Evolutionary conservation across 257 asterid genomes (phyloP).

Genomic region (Nicotiana attenuata): DNA sequence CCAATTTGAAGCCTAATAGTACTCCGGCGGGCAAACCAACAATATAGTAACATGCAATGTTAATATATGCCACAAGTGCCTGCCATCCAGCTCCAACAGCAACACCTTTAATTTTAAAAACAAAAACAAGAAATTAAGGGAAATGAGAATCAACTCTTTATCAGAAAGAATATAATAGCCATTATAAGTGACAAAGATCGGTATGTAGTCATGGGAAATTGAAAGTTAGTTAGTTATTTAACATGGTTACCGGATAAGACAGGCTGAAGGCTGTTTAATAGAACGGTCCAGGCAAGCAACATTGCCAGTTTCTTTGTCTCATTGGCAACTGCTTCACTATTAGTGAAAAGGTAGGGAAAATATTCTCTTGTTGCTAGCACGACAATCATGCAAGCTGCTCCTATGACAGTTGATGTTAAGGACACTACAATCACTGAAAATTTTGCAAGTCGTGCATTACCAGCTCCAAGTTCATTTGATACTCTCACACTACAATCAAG

Average conservation of each 20-base stretch:
- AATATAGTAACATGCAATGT: constrained; percentile 66
- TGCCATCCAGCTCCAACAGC: constrained; percentile 99
- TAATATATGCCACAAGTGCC: constrained; percentile 60
- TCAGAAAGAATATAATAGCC: neutral
- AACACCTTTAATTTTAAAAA: constrained; percentile 48
- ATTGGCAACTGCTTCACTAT: constrained; percentile 58
- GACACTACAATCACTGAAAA: constrained; percentile 72
- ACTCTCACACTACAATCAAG: constrained; percentile 60
- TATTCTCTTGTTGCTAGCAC: constrained; percentile 46
- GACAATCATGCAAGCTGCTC: constrained; percentile 32
- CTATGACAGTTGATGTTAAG: constrained; percentile 47
- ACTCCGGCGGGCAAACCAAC: constrained; percentile 75
- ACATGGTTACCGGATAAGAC: constrained; percentile 58
- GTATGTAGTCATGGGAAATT: no score
- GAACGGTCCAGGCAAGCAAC: constrained; percentile 54
- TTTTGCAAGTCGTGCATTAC: constrained; percentile 64
- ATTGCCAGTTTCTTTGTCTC: constrained; percentile 55
- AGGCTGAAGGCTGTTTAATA: constrained; percentile 77
- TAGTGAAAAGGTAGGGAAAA: constrained; percentile 64
- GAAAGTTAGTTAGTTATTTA: neutral
- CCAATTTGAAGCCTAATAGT: constrained; percentile 55
- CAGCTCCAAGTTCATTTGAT: constrained; percentile 82
- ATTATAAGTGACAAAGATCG: no score
- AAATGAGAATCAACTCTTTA: neutral
- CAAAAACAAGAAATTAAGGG: neutral